Percentiles rank a stretch among this genome's conserved stretches.
These are phyloP conservation scores for Solanum hybrid DNA, from an alignment of 305 asterid genomes.

Conservation along the genomic window DNA sequence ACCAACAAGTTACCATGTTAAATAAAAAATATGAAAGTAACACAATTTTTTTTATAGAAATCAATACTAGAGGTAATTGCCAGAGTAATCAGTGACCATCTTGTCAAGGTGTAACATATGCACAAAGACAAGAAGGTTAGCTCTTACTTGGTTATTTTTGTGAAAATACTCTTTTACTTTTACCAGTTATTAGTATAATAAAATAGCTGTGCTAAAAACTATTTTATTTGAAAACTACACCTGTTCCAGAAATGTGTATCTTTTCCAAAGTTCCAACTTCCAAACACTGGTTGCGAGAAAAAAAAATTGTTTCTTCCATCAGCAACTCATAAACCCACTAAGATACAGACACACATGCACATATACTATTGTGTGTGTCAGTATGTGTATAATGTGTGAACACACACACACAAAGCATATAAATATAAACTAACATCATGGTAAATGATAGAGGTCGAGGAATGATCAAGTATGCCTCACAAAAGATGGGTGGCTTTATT, in stretches of 20 bases:
- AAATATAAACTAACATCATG: background rate
- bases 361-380: background rate
- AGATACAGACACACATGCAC: background rate
- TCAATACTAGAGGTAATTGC: background rate
- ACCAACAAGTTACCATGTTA: no score
- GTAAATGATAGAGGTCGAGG: background rate
- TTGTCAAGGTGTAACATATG: background rate
- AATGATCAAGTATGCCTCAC: background rate
- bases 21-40: no score
- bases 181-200: background rate
- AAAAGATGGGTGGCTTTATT: background rate
- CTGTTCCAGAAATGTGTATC: background rate
- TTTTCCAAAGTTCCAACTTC: background rate
- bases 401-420: background rate
- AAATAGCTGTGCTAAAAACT: background rate
- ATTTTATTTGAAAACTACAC: background rate
- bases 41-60: background rate
- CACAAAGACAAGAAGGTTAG: background rate
- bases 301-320: background rate
- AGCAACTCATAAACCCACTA: background rate
- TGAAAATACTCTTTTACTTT: background rate
- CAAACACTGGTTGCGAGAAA: background rate
- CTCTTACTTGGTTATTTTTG: background rate
- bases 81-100: background rate
- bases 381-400: background rate